These are phyloP conservation scores for Daphne laureola DNA, from an alignment of 441 rosid species.

Conservation along the genomic window DNA sequence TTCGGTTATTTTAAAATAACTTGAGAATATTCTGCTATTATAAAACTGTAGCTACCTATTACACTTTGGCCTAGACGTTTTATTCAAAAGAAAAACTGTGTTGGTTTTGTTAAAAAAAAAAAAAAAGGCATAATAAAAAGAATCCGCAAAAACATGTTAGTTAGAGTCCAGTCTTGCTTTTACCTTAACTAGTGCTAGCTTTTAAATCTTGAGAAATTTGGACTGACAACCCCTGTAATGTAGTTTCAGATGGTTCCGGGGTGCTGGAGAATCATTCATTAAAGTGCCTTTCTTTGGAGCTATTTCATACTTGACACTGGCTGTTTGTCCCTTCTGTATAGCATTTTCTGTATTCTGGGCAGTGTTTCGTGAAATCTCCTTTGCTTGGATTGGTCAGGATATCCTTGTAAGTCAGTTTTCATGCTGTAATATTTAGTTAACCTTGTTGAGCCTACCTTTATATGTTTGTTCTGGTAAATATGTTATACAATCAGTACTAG, in stretches of 20 bases:
- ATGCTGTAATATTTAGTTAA: neutral
- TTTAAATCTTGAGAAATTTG: slow-evolving; percentile 8
- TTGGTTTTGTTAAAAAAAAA: no score
- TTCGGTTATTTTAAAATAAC: no score
- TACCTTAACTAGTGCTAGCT: slow-evolving; percentile 1
- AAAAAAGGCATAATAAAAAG: no score
- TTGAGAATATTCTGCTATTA: no score
- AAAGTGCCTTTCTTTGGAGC: slow-evolving; percentile 85
- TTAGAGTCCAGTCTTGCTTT: neutral
- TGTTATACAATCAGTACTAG: neutral
- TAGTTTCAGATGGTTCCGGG: slow-evolving; percentile 77
- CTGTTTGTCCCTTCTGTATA: slow-evolving; percentile 89
- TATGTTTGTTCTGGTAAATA: slow-evolving; percentile 1
- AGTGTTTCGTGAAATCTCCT: slow-evolving; percentile 34
- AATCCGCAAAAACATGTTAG: no score
- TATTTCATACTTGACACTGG: slow-evolving; percentile 79
- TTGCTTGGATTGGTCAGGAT: slow-evolving; percentile 87
- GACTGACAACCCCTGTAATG: slow-evolving; percentile 32
- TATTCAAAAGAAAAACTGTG: no score
- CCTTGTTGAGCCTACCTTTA: neutral
- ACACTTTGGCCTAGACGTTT: no score
- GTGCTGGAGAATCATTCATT: slow-evolving; percentile 60
- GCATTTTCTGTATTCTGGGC: slow-evolving; percentile 92
- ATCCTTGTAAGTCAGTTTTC: slow-evolving; percentile 54
- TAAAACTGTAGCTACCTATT: no score